Evolutionary conservation across 805 yeast genomes (phyloP).

Genomic region (Sungouiella blattae): DNA sequence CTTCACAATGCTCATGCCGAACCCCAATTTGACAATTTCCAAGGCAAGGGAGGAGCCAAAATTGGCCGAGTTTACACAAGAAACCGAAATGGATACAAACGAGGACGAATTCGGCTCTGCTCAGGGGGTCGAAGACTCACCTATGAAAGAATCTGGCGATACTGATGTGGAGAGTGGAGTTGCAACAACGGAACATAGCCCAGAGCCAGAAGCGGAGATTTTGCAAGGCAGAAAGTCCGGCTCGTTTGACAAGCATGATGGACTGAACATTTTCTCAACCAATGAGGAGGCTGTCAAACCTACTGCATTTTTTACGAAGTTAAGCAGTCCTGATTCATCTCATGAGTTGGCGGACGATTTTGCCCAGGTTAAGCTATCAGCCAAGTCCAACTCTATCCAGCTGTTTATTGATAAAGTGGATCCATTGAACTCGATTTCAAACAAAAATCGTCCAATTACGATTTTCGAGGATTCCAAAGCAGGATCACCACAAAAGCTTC

Average conservation of each 20-base stretch:
- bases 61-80: neutral
- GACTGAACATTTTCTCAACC: neutral
- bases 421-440: slow-evolving; percentile 36
- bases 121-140: neutral
- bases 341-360: slow-evolving; percentile 15
- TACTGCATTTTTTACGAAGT: slow-evolving; percentile 5
- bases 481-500: slow-evolving; percentile 35
- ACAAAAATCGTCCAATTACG: slow-evolving; percentile 30
- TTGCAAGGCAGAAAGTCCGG: no score
- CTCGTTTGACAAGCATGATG: no score
- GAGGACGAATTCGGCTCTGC: neutral
- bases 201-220: neutral
- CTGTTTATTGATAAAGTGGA: slow-evolving; percentile 38
- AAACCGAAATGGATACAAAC: neutral
- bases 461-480: slow-evolving; percentile 37
- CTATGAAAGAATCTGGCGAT: no score
- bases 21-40: slow-evolving; percentile 1
- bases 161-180: neutral
- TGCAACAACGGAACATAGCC: neutral
- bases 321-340: slow-evolving; percentile 5
- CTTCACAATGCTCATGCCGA: slow-evolving; percentile 32
- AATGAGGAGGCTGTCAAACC: slow-evolving; percentile 3
- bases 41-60: neutral
- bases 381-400: slow-evolving; percentile 24
- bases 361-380: slow-evolving; percentile 16